Evolutionary conservation across 257 asterid species (phyloP).

Genomic region (Avicennia marina): DNA sequence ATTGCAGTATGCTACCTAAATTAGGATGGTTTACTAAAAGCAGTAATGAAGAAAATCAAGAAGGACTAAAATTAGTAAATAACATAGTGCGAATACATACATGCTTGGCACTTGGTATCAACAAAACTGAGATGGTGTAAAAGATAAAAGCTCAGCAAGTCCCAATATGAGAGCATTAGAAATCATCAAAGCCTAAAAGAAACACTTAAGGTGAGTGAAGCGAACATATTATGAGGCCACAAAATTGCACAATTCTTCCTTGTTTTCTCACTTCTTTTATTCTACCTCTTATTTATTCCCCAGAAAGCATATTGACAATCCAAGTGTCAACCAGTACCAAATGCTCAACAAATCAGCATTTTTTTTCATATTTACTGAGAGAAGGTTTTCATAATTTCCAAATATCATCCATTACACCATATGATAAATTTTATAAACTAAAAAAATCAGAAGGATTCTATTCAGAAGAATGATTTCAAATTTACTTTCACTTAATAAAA

Average conservation of each 20-base stretch:
- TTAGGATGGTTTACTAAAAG: not conserved
- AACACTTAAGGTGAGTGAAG: not conserved
- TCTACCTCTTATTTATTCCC: not conserved
- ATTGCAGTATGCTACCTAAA: constrained; percentile 11
- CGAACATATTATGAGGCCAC: not conserved
- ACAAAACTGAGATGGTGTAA: not conserved
- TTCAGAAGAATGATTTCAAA: no score
- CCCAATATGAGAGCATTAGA: not conserved
- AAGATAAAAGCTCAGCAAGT: not conserved
- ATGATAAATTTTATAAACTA: no score
- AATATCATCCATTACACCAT: no score
- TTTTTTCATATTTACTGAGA: not conserved
- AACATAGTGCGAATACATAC: not conserved
- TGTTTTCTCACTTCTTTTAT: not conserved
- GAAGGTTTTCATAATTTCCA: no score
- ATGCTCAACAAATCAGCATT: not conserved
- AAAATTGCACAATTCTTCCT: not conserved
- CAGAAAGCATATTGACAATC: not conserved
- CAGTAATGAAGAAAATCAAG: not conserved
- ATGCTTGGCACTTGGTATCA: not conserved
- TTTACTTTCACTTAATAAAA: no score
- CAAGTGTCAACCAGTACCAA: not conserved
- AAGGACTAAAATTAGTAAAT: not conserved
- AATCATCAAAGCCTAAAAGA: no score
- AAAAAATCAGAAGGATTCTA: no score